Percentiles rank a stretch among this genome's conserved stretches.
phyloP scores from a whole-genome alignment of 2,329 filamentous ascomycete species.

The Pseudogymnoascus sp. region DNA sequence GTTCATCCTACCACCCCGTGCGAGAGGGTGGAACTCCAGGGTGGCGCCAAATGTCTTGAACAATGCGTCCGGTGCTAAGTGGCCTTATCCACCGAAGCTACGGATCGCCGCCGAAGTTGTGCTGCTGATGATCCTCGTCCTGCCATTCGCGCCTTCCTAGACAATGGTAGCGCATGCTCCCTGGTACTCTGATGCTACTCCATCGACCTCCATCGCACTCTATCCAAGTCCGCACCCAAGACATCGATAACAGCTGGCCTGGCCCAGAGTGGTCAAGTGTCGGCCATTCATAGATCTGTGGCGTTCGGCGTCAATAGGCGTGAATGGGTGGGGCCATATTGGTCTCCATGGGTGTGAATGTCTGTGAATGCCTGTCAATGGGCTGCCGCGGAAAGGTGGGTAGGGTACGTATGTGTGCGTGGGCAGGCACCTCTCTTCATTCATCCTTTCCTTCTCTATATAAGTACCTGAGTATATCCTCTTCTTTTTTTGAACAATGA shows the following conservation, averaged over 20 bases:
- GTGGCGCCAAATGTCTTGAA: background rate
- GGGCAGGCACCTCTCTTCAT: background rate
- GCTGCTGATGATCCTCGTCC: slow-evolving; percentile 1
- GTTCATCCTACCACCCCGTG: background rate
- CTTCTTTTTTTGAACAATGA: background rate
- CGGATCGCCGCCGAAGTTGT: background rate
- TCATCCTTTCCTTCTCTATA: background rate
- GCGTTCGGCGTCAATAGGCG: background rate
- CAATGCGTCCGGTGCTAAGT: background rate
- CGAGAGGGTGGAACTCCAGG: background rate
- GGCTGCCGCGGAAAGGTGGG: background rate
- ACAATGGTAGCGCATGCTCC: background rate
- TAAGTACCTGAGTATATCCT: slow-evolving; percentile 1
- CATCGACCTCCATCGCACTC: background rate
- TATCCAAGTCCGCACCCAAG: background rate
- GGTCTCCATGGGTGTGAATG: background rate
- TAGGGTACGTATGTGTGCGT: background rate
- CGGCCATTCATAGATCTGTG: slow-evolving; percentile 4
- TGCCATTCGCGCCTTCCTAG: slow-evolving; percentile 2
- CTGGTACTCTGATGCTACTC: background rate
- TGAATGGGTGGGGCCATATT: background rate
- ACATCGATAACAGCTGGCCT: background rate
- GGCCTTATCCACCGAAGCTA: background rate
- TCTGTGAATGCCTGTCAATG: background rate
- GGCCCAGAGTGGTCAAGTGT: slow-evolving; percentile 1